These are phyloP conservation scores for Penicillium simplicissimum DNA, from an alignment of 495 filamentous ascomycete species.

Conservation along the genomic window DNA sequence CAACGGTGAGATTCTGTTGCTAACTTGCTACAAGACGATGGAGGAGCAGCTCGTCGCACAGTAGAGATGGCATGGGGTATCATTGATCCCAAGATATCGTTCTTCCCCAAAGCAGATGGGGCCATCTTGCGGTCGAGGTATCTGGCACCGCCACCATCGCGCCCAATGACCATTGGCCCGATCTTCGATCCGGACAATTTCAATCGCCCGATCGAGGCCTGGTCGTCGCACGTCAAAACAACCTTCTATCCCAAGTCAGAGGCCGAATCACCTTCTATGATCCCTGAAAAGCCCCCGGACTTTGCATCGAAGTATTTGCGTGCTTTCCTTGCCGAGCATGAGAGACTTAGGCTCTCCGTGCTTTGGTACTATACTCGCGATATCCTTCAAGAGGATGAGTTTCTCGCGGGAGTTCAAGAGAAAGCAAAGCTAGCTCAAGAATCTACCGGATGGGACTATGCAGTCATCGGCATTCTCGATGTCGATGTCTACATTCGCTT, in stretches of 20 bases:
- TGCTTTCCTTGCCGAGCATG: conserved; percentile 13
- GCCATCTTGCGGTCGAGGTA: conserved; percentile 12
- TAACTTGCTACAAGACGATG: not conserved
- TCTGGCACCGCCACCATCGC: not conserved
- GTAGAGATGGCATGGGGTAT: not conserved
- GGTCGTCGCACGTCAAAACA: conserved; percentile 4
- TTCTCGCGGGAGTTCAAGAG: conserved; percentile 18
- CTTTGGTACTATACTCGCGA: conserved; percentile 24
- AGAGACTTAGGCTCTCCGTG: conserved; percentile 20
- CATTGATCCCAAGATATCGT: not conserved
- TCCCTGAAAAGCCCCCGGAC: conserved; percentile 1
- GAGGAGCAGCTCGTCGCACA: not conserved
- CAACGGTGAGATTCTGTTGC: not conserved
- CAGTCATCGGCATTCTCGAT: conserved; percentile 20
- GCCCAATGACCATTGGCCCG: conserved; percentile 15
- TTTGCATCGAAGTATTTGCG: conserved; percentile 14
- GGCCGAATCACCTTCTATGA: not conserved
- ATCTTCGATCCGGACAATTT: conserved; percentile 17
- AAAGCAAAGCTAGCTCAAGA: conserved; percentile 19
- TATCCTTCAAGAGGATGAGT: conserved; percentile 11
- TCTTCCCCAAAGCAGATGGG: conserved; percentile 20
- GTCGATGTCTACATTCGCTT: conserved; percentile 19
- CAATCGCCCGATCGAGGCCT: conserved; percentile 14
- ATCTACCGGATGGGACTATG: conserved; percentile 19
- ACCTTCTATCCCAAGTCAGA: conserved; percentile 11